Evolutionary conservation across 768 basidiomycete species (phyloP).

Genomic region (Xerocomellus amylosporus): DNA sequence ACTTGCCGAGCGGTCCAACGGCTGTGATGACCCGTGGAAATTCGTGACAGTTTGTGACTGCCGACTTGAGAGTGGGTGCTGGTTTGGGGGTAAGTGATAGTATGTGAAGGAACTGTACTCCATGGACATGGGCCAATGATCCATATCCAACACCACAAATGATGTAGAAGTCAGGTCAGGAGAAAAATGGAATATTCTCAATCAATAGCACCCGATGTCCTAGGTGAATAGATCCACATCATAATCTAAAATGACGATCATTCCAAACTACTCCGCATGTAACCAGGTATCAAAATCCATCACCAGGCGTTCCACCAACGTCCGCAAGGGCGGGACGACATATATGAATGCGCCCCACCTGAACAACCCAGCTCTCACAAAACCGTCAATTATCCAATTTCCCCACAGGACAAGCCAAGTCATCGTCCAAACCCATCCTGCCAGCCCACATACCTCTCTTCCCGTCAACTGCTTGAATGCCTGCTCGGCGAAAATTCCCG

Average conservation of each 20-base stretch:
- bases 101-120: no score
- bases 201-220: no score
- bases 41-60: no score
- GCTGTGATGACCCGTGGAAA: no score
- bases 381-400: neutral
- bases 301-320: neutral
- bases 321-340: neutral
- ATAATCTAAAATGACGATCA: neutral
- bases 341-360: neutral
- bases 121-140: no score
- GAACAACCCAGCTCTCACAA: neutral
- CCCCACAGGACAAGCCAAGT: neutral
- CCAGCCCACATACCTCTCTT: neutral
- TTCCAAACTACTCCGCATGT: neutral
- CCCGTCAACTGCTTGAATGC: neutral
- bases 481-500: neutral
- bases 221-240: no score
- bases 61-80: no score
- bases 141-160: no score
- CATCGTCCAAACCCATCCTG: neutral
- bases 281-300: neutral
- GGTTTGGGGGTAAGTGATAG: no score
- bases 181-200: no score
- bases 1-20: no score
- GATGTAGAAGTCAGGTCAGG: no score